Evolutionary conservation across 352 stramenopile genomes (phyloP), one percentile per base, ranked within the genome.

Genomic region (Globisporangium ultimum): DNA sequence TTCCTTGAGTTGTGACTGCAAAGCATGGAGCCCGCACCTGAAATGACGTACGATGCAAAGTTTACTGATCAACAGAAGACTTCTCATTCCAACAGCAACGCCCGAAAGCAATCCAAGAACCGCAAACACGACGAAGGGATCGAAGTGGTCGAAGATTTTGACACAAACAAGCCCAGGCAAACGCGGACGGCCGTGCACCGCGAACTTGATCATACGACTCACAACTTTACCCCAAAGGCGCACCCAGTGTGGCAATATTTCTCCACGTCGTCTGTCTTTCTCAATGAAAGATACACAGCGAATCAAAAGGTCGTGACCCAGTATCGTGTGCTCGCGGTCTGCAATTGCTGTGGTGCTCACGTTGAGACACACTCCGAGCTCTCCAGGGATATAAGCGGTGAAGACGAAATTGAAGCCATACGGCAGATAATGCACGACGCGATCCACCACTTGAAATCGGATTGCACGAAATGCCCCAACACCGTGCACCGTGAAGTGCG

Each of bases 241-340:
- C 50, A 55, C 34, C 50, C 50, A 36, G 34, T 47, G 18, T 55
- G 50, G 50, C 38, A n/a, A 18, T 55, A 24, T 28, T 55, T 55
- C 18, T 55, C 50, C 32, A 18, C 15, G 13, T 28, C 50, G 12
- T 9, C 43, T 2, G 24, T 55, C 12, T 14, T 55, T 17, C 18
- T 47, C 13, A 10, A 55, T 13, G 18, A 47, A 3, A 28, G 12
- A 14, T n/a, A 43, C 18, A 14, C 20, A 8, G 50, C 50, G 32
- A 24, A 55, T 17, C 38, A n/a, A 14, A 32, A 36, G 6, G 18
- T 3, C 32, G 15, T 47, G 34, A 21, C 18, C 12, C 50, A 55
- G 34, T 47, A 36, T 21, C 50, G 50, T n/a, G 38, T 55, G 13
- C 4, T 55, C 18, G 50, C 20, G 34, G 18, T 36, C 18, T 55